A percentile compares a stretch with the other conserved stretches of the same genome.
These are phyloP conservation scores for Eruca vesicaria DNA, from an alignment of 441 rosid genomes.

Conservation along the genomic window DNA sequence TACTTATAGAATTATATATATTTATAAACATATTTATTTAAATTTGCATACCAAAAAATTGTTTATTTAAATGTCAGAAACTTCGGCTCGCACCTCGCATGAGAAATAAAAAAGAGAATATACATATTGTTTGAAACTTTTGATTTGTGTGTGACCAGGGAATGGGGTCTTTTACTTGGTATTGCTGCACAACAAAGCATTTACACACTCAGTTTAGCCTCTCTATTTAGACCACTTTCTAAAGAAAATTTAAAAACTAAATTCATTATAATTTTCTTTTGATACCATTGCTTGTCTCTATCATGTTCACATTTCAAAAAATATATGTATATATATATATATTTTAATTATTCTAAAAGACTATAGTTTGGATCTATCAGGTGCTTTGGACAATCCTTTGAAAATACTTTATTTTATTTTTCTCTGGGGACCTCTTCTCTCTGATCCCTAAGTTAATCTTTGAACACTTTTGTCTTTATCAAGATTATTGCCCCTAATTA, in stretches of 20 bases:
- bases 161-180: too few species aligned
- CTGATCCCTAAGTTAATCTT: constrained; percentile 65
- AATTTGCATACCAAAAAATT: background rate
- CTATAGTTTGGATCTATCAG: constrained; percentile 26
- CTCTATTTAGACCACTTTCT: constrained; percentile 24
- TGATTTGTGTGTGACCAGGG: too few species aligned
- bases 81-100: constrained; percentile 40
- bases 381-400: constrained; percentile 30
- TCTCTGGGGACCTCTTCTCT: constrained; percentile 40
- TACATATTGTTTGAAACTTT: too few species aligned
- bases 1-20: constrained; percentile 7
- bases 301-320: constrained; percentile 26
- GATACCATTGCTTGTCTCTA: constrained; percentile 24
- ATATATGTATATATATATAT: too few species aligned
- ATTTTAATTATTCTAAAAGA: background rate
- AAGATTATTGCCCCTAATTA: constrained; percentile 30
- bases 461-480: constrained; percentile 52
- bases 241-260: background rate
- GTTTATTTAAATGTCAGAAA: constrained; percentile 40
- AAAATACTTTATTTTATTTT: background rate
- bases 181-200: too few species aligned
- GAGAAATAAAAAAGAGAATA: too few species aligned
- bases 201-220: constrained; percentile 30
- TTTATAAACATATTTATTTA: background rate
- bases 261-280: background rate